Percentiles rank a stretch among this genome's conserved stretches.
These are phyloP conservation scores for Suaeda aralocaspica DNA, from an alignment of 148 eudicot species.

Conservation along the genomic window DNA sequence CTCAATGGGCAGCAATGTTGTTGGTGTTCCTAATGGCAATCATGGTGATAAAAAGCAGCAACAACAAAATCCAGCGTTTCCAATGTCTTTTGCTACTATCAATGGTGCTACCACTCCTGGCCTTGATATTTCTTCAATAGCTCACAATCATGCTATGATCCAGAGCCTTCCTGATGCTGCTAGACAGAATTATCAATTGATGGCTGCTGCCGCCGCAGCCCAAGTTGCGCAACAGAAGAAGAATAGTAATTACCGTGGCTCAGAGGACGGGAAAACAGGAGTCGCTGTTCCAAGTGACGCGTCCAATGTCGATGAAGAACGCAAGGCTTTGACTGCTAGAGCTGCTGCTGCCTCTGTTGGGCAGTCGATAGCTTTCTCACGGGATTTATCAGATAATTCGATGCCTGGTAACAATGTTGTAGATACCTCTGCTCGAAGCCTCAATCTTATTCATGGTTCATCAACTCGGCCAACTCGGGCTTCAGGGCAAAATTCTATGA, in stretches of 20 bases:
- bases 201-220: conserved; percentile 53
- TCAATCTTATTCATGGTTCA: conserved; percentile 41
- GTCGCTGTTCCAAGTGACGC: conserved; percentile 29
- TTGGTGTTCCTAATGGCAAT: conserved; percentile 30
- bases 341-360: conserved; percentile 37
- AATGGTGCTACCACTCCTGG: conserved; percentile 53
- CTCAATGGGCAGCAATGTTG: conserved; percentile 24
- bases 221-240: conserved; percentile 61
- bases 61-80: conserved; percentile 61
- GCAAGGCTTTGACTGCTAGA: conserved; percentile 41
- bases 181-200: conserved; percentile 51
- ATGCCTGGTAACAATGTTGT: conserved; percentile 40
- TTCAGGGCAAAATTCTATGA: conserved; percentile 30
- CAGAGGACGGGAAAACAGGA: conserved; percentile 58
- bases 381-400: conserved; percentile 56
- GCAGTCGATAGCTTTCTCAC: conserved; percentile 84
- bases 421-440: conserved; percentile 65
- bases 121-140: conserved; percentile 61
- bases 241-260: conserved; percentile 40
- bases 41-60: conserved; percentile 70
- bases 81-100: conserved; percentile 74
- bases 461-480: conserved; percentile 41
- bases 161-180: conserved; percentile 67
- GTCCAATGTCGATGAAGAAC: conserved; percentile 61
- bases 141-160: conserved; percentile 55